Conservation (phyloP, 257 asterid genomes). For the Scutellaria galericulata region DNA sequence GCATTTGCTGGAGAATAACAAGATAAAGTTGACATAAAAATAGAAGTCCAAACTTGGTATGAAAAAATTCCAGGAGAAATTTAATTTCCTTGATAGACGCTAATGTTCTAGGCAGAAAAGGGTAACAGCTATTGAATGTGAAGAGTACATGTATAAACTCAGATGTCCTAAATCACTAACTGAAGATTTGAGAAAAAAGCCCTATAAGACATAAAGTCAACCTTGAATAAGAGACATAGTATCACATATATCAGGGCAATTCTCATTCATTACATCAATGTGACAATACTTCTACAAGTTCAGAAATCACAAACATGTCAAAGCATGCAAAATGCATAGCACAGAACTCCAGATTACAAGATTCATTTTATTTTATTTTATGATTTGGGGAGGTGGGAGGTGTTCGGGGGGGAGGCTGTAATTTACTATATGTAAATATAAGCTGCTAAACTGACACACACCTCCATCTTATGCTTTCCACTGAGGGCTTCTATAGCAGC, state of each 20-base stretch:
- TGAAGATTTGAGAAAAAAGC: background rate
- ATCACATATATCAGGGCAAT: background rate
- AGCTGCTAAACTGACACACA: slow-evolving; percentile 59
- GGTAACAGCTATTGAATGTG: slow-evolving; percentile 7
- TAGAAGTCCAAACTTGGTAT: background rate
- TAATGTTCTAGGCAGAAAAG: background rate
- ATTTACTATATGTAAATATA: slow-evolving; percentile 7
- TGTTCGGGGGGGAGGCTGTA: background rate
- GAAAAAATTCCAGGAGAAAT: background rate
- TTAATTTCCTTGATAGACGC: slow-evolving; percentile 4
- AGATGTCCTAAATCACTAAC: slow-evolving; percentile 2
- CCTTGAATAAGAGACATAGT: slow-evolving; percentile 1
- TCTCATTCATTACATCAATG: slow-evolving; percentile 10
- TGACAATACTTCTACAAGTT: slow-evolving; percentile 1
- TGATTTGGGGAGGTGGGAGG: slow-evolving; percentile 17
- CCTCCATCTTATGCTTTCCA: slow-evolving; percentile 98
- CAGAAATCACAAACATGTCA: background rate
- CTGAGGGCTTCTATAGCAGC: slow-evolving; percentile 88
- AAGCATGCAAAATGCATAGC: slow-evolving; percentile 1
- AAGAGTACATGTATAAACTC: slow-evolving; percentile 20
- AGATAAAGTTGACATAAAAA: slow-evolving; percentile 12
- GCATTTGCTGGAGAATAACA: slow-evolving; percentile 8
- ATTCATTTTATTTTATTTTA: slow-evolving; percentile 36
- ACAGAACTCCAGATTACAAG: slow-evolving; percentile 15
- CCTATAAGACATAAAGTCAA: background rate